Evolutionary conservation across 306 rosid species (phyloP).

Genomic region (Casuarina glauca): DNA sequence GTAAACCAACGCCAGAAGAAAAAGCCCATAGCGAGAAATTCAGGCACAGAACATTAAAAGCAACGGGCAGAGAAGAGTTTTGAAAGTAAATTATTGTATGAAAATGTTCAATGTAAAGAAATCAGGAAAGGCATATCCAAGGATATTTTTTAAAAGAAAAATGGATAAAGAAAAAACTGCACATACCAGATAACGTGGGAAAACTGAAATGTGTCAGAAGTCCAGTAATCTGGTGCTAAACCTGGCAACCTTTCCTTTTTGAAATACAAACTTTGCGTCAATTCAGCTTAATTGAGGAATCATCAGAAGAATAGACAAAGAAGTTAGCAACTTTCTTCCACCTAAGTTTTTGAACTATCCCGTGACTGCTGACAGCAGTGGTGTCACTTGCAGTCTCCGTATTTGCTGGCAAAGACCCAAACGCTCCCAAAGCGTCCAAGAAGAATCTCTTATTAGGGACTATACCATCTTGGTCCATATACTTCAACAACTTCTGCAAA

Average conservation of each 20-base stretch:
- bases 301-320: slow-evolving; percentile 9
- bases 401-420: slow-evolving; percentile 54
- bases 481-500: slow-evolving; percentile 61
- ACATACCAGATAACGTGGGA: slow-evolving; percentile 6
- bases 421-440: slow-evolving; percentile 73
- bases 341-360: slow-evolving; percentile 35
- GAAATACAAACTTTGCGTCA: not conserved
- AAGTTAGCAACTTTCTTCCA: slow-evolving; percentile 27
- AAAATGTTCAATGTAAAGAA: not conserved
- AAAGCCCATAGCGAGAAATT: not conserved
- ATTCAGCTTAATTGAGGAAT: not conserved
- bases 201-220: not conserved
- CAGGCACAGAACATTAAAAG: not conserved
- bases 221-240: not conserved
- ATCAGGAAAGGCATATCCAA: not conserved
- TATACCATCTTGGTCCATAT: slow-evolving; percentile 83
- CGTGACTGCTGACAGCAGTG: slow-evolving; percentile 34
- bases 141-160: not conserved
- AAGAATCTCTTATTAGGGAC: slow-evolving; percentile 88
- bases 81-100: not conserved
- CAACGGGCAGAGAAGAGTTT: not conserved
- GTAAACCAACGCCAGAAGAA: not conserved
- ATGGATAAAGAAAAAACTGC: not conserved
- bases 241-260: slow-evolving; percentile 6
- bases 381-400: slow-evolving; percentile 37